These are phyloP conservation scores for Penicillium longicatenatum DNA, from an alignment of 495 filamentous ascomycete species.

Conservation along the genomic window DNA sequence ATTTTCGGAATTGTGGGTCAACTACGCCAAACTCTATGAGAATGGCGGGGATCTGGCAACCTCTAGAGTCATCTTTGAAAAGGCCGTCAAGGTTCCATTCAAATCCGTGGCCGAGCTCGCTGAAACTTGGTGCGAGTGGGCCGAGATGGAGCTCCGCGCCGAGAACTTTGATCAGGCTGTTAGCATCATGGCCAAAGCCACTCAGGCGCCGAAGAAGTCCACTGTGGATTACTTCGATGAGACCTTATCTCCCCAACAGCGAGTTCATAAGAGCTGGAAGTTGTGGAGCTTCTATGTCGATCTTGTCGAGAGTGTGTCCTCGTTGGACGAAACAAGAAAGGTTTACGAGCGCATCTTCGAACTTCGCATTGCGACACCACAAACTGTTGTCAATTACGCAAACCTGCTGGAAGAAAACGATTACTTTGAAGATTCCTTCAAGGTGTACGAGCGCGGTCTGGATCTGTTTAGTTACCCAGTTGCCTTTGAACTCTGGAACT, in stretches of 20 bases:
- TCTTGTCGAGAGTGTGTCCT: slow-evolving; percentile 90
- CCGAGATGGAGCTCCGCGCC: slow-evolving; percentile 92
- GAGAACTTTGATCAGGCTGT: slow-evolving; percentile 96
- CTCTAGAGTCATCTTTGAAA: slow-evolving; percentile 92
- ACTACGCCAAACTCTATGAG: slow-evolving; percentile 98
- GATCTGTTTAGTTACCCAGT: slow-evolving; percentile 98
- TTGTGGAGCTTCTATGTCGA: slow-evolving; percentile 99
- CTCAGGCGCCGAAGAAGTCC: slow-evolving; percentile 90
- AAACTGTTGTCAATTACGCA: slow-evolving; percentile 98
- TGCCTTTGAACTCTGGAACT: slow-evolving; percentile 97
- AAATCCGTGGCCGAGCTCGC: slow-evolving; percentile 93
- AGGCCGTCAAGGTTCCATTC: slow-evolving; percentile 96
- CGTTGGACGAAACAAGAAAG: slow-evolving; percentile 87
- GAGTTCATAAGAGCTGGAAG: slow-evolving; percentile 99
- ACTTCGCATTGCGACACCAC: slow-evolving; percentile 94
- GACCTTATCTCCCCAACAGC: slow-evolving; percentile 87
- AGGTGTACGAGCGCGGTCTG: slow-evolving; percentile 92
- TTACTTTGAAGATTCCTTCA: slow-evolving; percentile 98
- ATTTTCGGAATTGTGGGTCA: slow-evolving; percentile 94
- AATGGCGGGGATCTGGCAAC: slow-evolving; percentile 80
- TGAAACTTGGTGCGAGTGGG: slow-evolving; percentile 99
- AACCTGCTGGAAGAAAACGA: slow-evolving; percentile 93
- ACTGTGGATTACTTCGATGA: slow-evolving; percentile 99
- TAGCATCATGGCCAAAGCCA: slow-evolving; percentile 94
- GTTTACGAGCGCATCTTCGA: slow-evolving; percentile 98